Base-by-base conservation (phyloP, 2,329 filamentous ascomycete species). In the Furcasterigmium sp. region DNA sequence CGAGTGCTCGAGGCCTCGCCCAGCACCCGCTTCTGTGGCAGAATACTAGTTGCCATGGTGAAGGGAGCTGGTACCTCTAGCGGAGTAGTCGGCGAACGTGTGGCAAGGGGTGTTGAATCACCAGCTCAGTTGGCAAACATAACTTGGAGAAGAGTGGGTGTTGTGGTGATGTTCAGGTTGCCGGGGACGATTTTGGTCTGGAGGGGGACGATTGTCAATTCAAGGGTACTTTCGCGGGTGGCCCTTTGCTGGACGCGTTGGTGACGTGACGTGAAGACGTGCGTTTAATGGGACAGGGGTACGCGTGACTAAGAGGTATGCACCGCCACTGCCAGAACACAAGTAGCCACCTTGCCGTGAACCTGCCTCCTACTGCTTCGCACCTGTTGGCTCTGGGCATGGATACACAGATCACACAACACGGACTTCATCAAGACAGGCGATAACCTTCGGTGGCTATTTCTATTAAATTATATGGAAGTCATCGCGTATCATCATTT, bases 11-110 rank as follows among this genome's bases (percentile, higher is more conserved):
- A 79, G 47, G 79, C 71, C 58, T 89, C 85, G 51, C 76, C 81
- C 39, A 89, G 71, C 54, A 85, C 80, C 58, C 86, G 80, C 69
- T 90, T 90, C 65, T 86, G 81, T 43, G 85, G 80, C 44, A 82
- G 63, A 46, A 75, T 59, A 48, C 69, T 61, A 47, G 72, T 64
- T 50, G 73, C 62, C 75, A 78, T 78, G 55, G 46, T 53, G 6
- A 17, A 17, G n/a, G n/a, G 15, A 8, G 15, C 32, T 17, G 7
- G 23, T 19, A 10, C n/a, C 29, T 32, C 29, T 32, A 8, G 29
- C 11, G 32, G 32, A 45, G 30, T 9, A 25, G 28, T 41, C 35
- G 34, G n/a, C n/a, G 23, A 26, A 26, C 23, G 23, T 7, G 23
- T 7, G 23, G 23, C 23, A 26, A 11, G 11, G 23, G 23, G 23